Evolutionary conservation across 805 yeast genomes (phyloP).

Genomic region (Schwanniomyces yamadae): DNA sequence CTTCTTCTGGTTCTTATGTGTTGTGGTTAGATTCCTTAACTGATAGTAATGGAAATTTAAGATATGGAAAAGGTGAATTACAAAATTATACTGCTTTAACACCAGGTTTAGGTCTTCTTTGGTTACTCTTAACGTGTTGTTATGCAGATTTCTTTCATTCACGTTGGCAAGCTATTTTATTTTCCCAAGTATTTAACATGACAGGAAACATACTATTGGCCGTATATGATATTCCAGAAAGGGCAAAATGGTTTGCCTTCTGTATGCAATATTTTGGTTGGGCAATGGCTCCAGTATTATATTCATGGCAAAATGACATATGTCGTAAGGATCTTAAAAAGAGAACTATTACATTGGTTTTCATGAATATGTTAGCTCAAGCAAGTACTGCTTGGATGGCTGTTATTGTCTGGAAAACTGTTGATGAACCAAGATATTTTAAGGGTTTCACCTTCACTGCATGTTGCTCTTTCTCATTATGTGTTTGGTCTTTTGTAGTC

Average conservation of each 20-base stretch:
- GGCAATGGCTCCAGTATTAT: conserved; percentile 56
- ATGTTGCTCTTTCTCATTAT: conserved; percentile 42
- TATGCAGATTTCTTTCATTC: conserved; percentile 37
- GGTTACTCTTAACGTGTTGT: conserved; percentile 24
- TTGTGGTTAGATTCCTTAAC: conserved; percentile 47
- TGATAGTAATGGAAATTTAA: conserved; percentile 5
- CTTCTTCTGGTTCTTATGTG: conserved; percentile 29
- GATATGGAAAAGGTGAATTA: conserved; percentile 30
- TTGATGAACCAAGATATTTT: conserved; percentile 49
- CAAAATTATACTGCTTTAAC: conserved; percentile 41
- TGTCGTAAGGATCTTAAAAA: conserved; percentile 52
- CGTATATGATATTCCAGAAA: conserved; percentile 51
- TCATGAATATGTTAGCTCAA: conserved; percentile 50
- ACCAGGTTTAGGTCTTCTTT: conserved; percentile 38
- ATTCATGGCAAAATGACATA: conserved; percentile 54
- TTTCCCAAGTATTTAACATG: conserved; percentile 51
- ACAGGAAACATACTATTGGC: conserved; percentile 52
- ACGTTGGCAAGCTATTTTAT: conserved; percentile 45
- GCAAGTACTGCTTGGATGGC: conserved; percentile 51
- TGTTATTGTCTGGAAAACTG: conserved; percentile 50
- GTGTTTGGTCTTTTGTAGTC: conserved; percentile 49
- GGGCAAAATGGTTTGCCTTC: conserved; percentile 61
- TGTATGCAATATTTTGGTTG: conserved; percentile 54
- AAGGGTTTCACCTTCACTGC: conserved; percentile 52
- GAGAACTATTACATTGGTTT: conserved; percentile 53